phyloP scores from a whole-genome alignment of 371 early-diverging fungal species.

The Syncephalastrum contaminatum region DNA sequence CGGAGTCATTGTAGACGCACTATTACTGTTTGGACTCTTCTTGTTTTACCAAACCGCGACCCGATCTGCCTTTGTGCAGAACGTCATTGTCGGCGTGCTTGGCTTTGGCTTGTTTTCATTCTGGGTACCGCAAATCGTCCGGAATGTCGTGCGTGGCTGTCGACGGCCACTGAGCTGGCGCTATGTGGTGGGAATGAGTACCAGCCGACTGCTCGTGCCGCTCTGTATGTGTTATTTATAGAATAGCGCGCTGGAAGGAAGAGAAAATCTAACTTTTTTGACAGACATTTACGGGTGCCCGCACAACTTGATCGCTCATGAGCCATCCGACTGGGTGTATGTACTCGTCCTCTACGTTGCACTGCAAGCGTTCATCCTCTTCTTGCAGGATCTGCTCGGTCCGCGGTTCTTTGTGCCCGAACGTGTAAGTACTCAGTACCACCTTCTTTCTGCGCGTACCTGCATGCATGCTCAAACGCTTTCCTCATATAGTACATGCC shows the following conservation, averaged over 20 bases:
- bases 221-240: conserved; percentile 41
- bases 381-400: conserved; percentile 71
- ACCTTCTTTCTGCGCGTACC: background rate
- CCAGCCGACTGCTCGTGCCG: conserved; percentile 60
- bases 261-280: background rate
- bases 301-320: conserved; percentile 51
- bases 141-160: conserved; percentile 65
- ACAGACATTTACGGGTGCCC: conserved; percentile 65
- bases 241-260: background rate
- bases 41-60: conserved; percentile 66
- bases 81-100: conserved; percentile 45
- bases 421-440: conserved; percentile 46
- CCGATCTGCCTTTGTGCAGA: conserved; percentile 51
- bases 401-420: conserved; percentile 77
- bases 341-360: conserved; percentile 54
- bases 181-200: conserved; percentile 65
- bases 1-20: conserved; percentile 41
- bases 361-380: conserved; percentile 58
- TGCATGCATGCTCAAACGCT: background rate
- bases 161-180: conserved; percentile 57
- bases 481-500: conserved; percentile 53
- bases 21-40: conserved; percentile 61
- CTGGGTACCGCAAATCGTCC: conserved; percentile 80
- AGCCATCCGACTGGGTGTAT: conserved; percentile 56
- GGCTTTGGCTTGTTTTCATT: conserved; percentile 65